Evolutionary conservation across 805 yeast genomes (phyloP).

Genomic region (Cyberlindnera bimundalis): DNA sequence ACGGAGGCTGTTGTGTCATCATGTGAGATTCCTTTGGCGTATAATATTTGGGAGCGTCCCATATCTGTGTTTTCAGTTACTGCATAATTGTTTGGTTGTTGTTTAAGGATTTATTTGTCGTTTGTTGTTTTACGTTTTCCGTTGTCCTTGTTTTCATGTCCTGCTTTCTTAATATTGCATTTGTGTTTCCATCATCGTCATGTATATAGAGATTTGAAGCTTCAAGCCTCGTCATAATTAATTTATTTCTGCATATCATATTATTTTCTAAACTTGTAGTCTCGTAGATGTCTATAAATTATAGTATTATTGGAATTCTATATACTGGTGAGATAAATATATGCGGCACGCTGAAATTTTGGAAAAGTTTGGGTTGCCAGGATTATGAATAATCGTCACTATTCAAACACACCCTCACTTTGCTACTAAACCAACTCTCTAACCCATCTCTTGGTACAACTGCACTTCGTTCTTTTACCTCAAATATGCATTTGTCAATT

Average conservation of each 20-base stretch:
- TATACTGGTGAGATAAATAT: no score
- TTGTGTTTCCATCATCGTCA: no score
- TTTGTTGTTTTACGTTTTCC: not conserved
- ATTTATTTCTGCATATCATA: no score
- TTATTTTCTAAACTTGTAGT: no score
- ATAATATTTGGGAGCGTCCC: not conserved
- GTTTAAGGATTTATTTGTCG: not conserved
- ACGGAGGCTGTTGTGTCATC: constrained; percentile 8
- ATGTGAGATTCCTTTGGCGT: constrained; percentile 3
- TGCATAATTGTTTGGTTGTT: not conserved
- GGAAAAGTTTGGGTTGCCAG: no score
- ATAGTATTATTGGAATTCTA: no score
- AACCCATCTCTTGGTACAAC: constrained; percentile 44
- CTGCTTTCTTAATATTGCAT: no score
- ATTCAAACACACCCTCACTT: constrained; percentile 29
- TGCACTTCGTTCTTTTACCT: constrained; percentile 25
- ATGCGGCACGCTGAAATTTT: no score
- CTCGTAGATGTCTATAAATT: no score
- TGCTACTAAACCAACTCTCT: constrained; percentile 43
- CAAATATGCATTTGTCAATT: constrained; percentile 49
- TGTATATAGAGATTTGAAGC: no score
- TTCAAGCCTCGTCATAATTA: no score
- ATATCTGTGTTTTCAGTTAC: not conserved
- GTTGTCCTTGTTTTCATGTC: no score
- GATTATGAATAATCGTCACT: not conserved